phyloP scores from a whole-genome alignment of 106 monocot species.

The Acanthochlamys bracteata region DNA sequence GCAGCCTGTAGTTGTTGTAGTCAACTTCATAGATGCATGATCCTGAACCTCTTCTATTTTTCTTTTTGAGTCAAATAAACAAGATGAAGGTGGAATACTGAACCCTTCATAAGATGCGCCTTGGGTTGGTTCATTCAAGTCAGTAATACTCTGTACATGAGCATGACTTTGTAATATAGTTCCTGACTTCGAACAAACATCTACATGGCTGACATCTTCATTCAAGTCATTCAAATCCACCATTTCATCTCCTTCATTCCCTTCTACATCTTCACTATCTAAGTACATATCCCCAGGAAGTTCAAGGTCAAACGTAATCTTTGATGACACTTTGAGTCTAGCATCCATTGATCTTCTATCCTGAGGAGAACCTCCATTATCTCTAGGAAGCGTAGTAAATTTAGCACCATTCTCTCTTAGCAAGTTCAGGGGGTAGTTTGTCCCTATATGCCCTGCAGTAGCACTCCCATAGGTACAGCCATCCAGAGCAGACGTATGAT shows the following conservation, averaged over 20 bases:
- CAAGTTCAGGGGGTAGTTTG: constrained; percentile 16
- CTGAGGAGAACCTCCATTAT: constrained; percentile 12
- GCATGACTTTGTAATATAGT: neutral
- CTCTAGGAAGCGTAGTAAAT: constrained; percentile 3
- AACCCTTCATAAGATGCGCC: constrained; percentile 9
- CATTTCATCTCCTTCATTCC: constrained; percentile 7
- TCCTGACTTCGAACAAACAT: constrained; percentile 4
- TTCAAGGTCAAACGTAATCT: constrained; percentile 44
- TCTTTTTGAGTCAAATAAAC: constrained; percentile 9
- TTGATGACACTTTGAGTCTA: constrained; percentile 6
- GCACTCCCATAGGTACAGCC: constrained; percentile 1
- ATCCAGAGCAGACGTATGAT: constrained; percentile 3
- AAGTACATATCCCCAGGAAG: constrained; percentile 49
- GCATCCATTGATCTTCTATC: constrained; percentile 7
- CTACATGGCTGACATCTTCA: neutral
- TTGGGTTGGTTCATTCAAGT: constrained; percentile 35
- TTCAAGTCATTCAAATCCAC: constrained; percentile 13
- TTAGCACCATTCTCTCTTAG: constrained; percentile 15
- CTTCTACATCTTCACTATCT: constrained; percentile 29
- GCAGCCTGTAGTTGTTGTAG: neutral
- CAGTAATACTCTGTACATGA: constrained; percentile 1
- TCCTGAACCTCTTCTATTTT: constrained; percentile 10
- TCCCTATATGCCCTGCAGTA: constrained; percentile 7
- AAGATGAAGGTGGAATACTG: constrained; percentile 7
- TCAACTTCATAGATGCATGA: constrained; percentile 8